Base-by-base conservation (phyloP, 2,329 filamentous ascomycete species). In the Pseudocercospora ulei region DNA sequence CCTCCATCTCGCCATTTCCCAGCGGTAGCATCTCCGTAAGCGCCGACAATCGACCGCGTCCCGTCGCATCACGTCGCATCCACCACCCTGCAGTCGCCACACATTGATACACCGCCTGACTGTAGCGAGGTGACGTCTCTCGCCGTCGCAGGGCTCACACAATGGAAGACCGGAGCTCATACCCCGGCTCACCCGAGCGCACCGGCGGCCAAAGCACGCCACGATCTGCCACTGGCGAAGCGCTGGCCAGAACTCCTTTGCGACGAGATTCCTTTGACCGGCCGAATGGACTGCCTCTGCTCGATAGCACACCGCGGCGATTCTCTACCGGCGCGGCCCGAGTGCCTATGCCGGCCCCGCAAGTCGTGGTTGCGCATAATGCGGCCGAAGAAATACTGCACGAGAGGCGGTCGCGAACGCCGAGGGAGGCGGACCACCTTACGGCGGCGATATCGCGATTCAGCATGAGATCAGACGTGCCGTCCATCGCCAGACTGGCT, bases 401-500 rank as follows among this genome's bases (percentile, higher is more conserved):
- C 8, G 55, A 55, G 48, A 46, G 50, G 36, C 44, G 45, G 17
- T 39, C 47, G 12, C 35, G 48, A 27, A 53, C 47, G 8, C 51
- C 50, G 7, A 48, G 49, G 31, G 55, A 55, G 7, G 38, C 43
- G 27, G 46, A 55, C 28, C 50, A 56, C n/a, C 35, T 56, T 28
- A 48, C 39, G 7, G 47, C 48, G 7, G 50, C 53, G 9, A 43
- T 54, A 22, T 38, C 48, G 27, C 43, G 51, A 23, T 58, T 58
- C 47, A 48, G 50, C 7, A 42, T 57, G 22, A 48, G 47, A 38
- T 48, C 50, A 9, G 47, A 49, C 12, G 52, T 51, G 4, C 53
- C 53, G 6, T 57, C 56, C n/a, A 56, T 58, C 20, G 57, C 56
- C 7, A 49, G 58, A 6, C 71, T 87, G 50, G 73, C 79, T 7